Percentiles rank a stretch among this genome's conserved stretches.
Conservation (phyloP, 352 stramenopile genomes). For the Phytopythium helicoides region DNA sequence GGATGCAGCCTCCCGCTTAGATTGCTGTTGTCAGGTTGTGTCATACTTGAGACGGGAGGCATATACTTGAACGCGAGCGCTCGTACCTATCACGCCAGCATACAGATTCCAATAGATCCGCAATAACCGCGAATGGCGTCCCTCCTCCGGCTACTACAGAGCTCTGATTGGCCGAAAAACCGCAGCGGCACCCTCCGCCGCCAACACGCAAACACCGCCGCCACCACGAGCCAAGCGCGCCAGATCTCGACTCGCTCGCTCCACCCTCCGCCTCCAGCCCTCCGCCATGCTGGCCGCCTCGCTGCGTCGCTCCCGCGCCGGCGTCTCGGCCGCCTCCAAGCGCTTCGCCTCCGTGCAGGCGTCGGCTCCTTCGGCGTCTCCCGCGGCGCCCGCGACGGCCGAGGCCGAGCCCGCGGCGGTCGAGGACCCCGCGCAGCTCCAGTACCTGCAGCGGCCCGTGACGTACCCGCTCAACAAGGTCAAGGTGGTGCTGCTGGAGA, state of each 20-base stretch:
- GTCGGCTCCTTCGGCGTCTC: constrained; percentile 11
- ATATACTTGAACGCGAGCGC: not conserved
- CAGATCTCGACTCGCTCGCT: constrained; percentile 1
- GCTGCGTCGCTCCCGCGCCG: constrained; percentile 22
- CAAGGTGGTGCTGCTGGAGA: constrained; percentile 83
- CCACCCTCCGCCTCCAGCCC: not conserved
- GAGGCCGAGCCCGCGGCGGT: constrained; percentile 15
- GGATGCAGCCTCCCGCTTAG: not conserved
- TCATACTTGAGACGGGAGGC: not conserved
- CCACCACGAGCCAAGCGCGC: not conserved
- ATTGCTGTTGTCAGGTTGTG: too few relatives aligned
- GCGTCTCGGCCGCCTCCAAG: constrained; percentile 8
- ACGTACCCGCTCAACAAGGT: constrained; percentile 78
- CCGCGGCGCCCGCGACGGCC: constrained; percentile 2
- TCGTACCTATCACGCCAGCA: constrained; percentile 2
- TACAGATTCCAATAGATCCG: too few relatives aligned
- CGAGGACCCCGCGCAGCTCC: constrained; percentile 14
- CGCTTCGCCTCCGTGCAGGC: constrained; percentile 40
- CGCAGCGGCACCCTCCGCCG: too few relatives aligned
- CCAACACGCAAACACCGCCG: not conserved
- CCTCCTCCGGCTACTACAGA: too few relatives aligned
- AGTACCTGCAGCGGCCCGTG: constrained; percentile 65
- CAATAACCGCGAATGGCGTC: not conserved
- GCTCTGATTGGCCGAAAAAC: too few relatives aligned
- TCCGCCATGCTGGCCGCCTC: constrained; percentile 36